These are phyloP conservation scores for Galerina sulciceps DNA, from an alignment of 768 basidiomycete species.

Conservation along the genomic window DNA sequence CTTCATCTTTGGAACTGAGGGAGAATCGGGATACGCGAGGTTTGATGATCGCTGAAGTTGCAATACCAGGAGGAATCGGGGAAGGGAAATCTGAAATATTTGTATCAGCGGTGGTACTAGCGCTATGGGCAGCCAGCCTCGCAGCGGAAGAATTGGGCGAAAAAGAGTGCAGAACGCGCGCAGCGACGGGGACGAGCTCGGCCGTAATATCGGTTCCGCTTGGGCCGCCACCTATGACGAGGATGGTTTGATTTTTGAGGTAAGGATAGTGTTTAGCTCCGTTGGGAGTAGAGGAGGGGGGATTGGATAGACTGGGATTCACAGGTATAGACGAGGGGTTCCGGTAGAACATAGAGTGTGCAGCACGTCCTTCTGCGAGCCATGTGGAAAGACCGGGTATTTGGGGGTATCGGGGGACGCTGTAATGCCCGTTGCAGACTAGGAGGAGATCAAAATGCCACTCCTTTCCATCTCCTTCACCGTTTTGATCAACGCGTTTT, in stretches of 20 bases:
- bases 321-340: constrained; percentile 36
- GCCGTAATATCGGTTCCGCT: constrained; percentile 71
- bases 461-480: constrained; percentile 21
- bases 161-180: constrained; percentile 60
- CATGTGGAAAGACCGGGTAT: constrained; percentile 65
- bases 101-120: background rate
- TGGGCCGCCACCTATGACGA: constrained; percentile 59
- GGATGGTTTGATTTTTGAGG: constrained; percentile 41
- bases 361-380: constrained; percentile 53
- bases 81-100: constrained; percentile 14
- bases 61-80: background rate
- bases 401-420: constrained; percentile 62
- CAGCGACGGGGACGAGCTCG: constrained; percentile 53
- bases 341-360: constrained; percentile 74
- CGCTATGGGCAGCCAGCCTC: constrained; percentile 12
- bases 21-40: constrained; percentile 13
- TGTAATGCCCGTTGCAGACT: constrained; percentile 79
- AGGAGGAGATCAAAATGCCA: constrained; percentile 65
- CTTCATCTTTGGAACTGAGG: background rate
- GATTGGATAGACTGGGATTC: background rate
- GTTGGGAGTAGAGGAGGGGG: too few relatives aligned
- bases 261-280: constrained; percentile 21
- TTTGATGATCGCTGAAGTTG: constrained; percentile 1
- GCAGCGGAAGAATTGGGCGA: constrained; percentile 37
- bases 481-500: constrained; percentile 30